Evolutionary conservation across 441 rosid species (phyloP).

Genomic region (Capsella rubella): DNA sequence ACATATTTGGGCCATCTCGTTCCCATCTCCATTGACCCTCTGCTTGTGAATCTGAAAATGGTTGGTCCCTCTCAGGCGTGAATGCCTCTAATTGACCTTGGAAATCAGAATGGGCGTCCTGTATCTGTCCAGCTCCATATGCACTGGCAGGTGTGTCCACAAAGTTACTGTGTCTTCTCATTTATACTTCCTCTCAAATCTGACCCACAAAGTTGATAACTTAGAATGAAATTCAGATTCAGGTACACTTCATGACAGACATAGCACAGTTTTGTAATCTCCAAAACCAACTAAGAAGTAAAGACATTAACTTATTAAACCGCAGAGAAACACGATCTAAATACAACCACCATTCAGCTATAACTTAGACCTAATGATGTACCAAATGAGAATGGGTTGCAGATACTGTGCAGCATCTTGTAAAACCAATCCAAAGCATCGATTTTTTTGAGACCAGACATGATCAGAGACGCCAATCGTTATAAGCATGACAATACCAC

Average conservation of each 20-base stretch:
- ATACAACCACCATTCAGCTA: slow-evolving; percentile 1
- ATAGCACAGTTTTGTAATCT: neutral
- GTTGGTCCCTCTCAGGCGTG: slow-evolving; percentile 86
- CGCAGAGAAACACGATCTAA: slow-evolving; percentile 11
- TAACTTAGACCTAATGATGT: neutral
- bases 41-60: slow-evolving; percentile 51
- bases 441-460: neutral
- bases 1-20: slow-evolving; percentile 67
- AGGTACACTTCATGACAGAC: neutral
- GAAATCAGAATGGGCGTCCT: slow-evolving; percentile 61
- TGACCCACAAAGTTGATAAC: slow-evolving; percentile 15
- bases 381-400: neutral
- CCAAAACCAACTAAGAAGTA: slow-evolving; percentile 3
- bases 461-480: neutral
- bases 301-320: neutral
- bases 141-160: slow-evolving; percentile 60
- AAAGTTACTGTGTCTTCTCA: slow-evolving; percentile 82
- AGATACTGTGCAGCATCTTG: neutral
- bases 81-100: slow-evolving; percentile 90
- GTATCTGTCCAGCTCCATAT: slow-evolving; percentile 68
- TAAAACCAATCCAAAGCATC: slow-evolving; percentile 17
- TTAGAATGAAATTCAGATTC: neutral
- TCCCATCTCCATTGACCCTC: slow-evolving; percentile 85
- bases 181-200: slow-evolving; percentile 34
- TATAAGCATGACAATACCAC: neutral